Evolutionary conservation across 257 asterid genomes (phyloP), one percentile per base, ranked within the genome.

Genomic region (Scutellaria barbata): DNA sequence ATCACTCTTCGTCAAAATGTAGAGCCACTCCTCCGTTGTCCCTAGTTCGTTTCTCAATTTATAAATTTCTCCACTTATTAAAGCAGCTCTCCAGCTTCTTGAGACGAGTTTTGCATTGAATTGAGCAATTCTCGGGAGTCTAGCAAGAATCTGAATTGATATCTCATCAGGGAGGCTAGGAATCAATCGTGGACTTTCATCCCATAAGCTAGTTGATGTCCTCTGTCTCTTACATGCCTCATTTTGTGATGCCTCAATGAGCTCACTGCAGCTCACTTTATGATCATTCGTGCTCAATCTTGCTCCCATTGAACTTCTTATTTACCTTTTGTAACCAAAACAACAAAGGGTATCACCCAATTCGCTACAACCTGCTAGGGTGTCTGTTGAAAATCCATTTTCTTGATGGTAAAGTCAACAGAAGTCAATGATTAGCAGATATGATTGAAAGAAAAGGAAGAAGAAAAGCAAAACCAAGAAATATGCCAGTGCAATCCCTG

Each of bases 151-250:
- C 77, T 90, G 96, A 66, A 92, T 76, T 6, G 98, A 88, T 73
- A 92, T 77, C 76, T 92, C 98, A 77, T 92, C 96, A 9, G 98
- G 98, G 16, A 92, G 89, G 86, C 85, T 85, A 9, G 96, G 96
- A 69, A 92, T 85, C 52, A 92, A 75, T 16, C 92, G 74, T 2
- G 88, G 87, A 22, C 73, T 76, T 10, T 90, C 95, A 60, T 88
- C 96, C 96, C 96, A 85, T 67, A 83, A 82, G 79, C 82, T 79
- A 10, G 82, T 55, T 0, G 88, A 87, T 10, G 84, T 85, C 81
- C 86, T 82, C 46, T 61, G 95, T 78, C 96, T 86, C 95, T 90
- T 93, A 67, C 95, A 80, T 42, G 92, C 48, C 69, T 83, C 97
- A 70, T 64, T 80, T 58, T 86, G 92, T 9, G 89, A 79, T n/a